phyloP scores from a whole-genome alignment of 2,329 filamentous ascomycete genomes.

The Cladosporium halotolerans region DNA sequence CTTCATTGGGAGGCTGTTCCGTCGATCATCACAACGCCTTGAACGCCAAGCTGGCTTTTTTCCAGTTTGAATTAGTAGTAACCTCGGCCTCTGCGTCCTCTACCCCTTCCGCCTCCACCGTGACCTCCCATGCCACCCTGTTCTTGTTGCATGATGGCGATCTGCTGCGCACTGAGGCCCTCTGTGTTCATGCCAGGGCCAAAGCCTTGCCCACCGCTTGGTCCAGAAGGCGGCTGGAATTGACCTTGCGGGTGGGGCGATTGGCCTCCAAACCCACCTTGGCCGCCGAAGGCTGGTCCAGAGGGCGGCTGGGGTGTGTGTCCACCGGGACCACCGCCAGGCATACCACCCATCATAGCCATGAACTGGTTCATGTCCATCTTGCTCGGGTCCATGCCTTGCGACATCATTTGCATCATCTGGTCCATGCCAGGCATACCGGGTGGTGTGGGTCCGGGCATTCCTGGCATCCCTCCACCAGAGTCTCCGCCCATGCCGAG shows the following conservation, averaged over 20 bases:
- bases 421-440: slow-evolving; percentile 46
- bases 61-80: slow-evolving; percentile 4
- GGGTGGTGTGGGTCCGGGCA: slow-evolving; percentile 32
- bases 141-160: slow-evolving; percentile 31
- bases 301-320: slow-evolving; percentile 13
- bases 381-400: slow-evolving; percentile 44
- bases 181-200: slow-evolving; percentile 20
- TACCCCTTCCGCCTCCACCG: slow-evolving; percentile 25
- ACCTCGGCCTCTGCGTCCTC: slow-evolving; percentile 19
- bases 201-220: slow-evolving; percentile 3
- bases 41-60: background rate
- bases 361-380: slow-evolving; percentile 52
- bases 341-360: slow-evolving; percentile 45
- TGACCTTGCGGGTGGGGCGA: slow-evolving; percentile 3
- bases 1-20: background rate
- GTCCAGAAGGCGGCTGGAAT: slow-evolving; percentile 7
- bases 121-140: slow-evolving; percentile 13
- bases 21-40: background rate
- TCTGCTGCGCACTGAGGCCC: slow-evolving; percentile 30
- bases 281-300: slow-evolving; percentile 16
- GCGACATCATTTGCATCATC: slow-evolving; percentile 55
- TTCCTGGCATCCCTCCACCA: slow-evolving; percentile 33
- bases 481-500: slow-evolving; percentile 36
- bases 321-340: slow-evolving; percentile 8
- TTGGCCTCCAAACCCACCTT: slow-evolving; percentile 11